Conservation (phyloP, 805 yeast genomes). For the Lipomyces starkeyi region DNA sequence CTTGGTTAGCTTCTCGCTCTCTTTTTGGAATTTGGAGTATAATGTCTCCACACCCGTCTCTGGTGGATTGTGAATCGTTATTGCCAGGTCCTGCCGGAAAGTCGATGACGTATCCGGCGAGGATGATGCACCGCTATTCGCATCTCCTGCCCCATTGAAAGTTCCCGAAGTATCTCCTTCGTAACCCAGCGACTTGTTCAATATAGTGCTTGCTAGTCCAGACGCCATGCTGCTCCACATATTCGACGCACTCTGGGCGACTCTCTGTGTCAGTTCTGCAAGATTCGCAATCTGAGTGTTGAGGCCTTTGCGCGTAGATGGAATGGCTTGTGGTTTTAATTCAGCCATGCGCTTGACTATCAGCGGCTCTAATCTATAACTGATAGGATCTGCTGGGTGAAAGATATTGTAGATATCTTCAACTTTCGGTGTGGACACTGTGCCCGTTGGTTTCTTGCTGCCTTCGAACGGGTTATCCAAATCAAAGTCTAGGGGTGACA, state of each 20-base stretch:
- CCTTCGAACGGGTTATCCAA: constrained; percentile 30
- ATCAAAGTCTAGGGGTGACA: constrained; percentile 26
- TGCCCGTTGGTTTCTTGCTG: not conserved
- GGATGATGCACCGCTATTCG: not conserved
- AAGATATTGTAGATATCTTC: constrained; percentile 75
- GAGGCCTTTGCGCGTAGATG: constrained; percentile 55
- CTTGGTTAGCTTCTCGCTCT: constrained; percentile 27
- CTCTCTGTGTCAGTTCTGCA: constrained; percentile 48
- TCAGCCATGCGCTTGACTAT: constrained; percentile 57
- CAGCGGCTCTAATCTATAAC: constrained; percentile 87
- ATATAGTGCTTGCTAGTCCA: constrained; percentile 37
- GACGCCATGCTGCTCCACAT: constrained; percentile 36
- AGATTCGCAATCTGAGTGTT: constrained; percentile 50
- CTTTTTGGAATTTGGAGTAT: constrained; percentile 33
- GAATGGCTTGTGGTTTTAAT: constrained; percentile 62
- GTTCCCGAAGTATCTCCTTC: constrained; percentile 6
- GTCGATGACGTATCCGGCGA: not conserved
- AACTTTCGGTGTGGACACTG: constrained; percentile 55
- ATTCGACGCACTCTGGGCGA: constrained; percentile 38
- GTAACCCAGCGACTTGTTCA: constrained; percentile 36
- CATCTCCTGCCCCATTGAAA: not conserved
- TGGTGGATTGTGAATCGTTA: constrained; percentile 9
- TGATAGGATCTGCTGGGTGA: constrained; percentile 92
- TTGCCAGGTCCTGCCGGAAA: constrained; percentile 13
- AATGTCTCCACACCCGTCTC: constrained; percentile 27